Percentiles rank a stretch among this genome's conserved stretches.
Evolutionary conservation across 164 flowering plant genomes (phyloP).

Genomic region (Berberis thunbergii): DNA sequence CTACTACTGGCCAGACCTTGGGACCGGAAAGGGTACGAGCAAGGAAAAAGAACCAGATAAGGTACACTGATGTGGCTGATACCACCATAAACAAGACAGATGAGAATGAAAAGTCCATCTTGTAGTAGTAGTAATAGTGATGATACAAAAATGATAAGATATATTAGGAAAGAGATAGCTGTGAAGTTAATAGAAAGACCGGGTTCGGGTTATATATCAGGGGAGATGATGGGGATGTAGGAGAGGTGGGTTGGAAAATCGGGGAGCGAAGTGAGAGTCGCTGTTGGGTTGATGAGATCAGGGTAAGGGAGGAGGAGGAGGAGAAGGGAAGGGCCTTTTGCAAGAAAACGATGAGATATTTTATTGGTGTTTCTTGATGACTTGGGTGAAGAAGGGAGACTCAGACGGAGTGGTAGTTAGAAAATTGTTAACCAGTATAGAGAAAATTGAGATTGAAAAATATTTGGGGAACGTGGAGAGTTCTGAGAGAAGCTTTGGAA

Average conservation of each 20-base stretch:
- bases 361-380: neutral
- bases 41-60: conserved; percentile 56
- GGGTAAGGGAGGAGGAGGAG: no score
- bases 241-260: neutral
- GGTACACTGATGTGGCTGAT: conserved; percentile 29
- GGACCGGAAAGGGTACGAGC: conserved; percentile 61
- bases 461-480: conserved; percentile 1
- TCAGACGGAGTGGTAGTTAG: neutral
- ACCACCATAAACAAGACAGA: no score
- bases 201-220: neutral
- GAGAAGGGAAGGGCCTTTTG: no score
- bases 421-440: neutral
- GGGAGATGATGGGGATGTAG: neutral
- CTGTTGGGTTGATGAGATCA: neutral
- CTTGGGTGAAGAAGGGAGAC: neutral
- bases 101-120: neutral
- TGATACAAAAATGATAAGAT: neutral
- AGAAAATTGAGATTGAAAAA: neutral
- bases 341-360: no score
- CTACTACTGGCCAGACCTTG: conserved; percentile 54
- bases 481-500: neutral
- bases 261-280: neutral
- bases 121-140: no score
- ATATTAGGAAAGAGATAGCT: neutral
- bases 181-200: neutral